Conservation (phyloP, 768 basidiomycete species). For the Rossbeevera mucosa region DNA sequence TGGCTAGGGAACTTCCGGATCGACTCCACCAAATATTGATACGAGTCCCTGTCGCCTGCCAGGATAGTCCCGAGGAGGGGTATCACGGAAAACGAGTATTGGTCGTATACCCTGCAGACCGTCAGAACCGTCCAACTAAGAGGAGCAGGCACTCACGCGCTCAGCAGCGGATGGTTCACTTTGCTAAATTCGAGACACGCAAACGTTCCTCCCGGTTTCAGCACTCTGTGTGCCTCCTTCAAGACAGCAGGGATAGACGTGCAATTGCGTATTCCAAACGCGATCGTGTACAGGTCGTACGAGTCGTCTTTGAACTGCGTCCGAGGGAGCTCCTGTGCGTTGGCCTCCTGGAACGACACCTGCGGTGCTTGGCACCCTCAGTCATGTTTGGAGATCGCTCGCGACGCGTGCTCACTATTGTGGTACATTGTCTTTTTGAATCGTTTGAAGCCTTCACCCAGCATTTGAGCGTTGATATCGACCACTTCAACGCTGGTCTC, state of each 20-base stretch:
- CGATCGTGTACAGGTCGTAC: conserved; percentile 96
- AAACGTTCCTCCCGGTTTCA: conserved; percentile 94
- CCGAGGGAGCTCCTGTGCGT: conserved; percentile 75
- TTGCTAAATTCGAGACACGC: conserved; percentile 95
- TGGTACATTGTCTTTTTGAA: conserved; percentile 99
- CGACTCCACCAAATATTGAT: conserved; percentile 97
- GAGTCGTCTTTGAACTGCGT: conserved; percentile 72
- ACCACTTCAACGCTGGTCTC: conserved; percentile 86
- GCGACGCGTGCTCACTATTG: conserved; percentile 59
- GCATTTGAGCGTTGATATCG: conserved; percentile 95
- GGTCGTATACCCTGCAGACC: conserved; percentile 72
- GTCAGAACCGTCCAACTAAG: conserved; percentile 3
- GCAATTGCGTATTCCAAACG: conserved; percentile 97
- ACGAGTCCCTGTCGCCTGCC: conserved; percentile 91
- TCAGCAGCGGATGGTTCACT: conserved; percentile 82
- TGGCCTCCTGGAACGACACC: conserved; percentile 87
- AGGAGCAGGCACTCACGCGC: conserved; percentile 55
- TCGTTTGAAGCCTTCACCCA: conserved; percentile 82
- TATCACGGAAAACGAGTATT: conserved; percentile 94
- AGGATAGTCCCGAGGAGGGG: conserved; percentile 94
- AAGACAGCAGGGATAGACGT: conserved; percentile 88
- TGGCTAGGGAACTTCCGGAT: conserved; percentile 92
- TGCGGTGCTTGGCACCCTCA: conserved; percentile 64
- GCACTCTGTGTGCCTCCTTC: conserved; percentile 84
- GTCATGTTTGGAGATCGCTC: background rate